Evolutionary conservation across 768 basidiomycete species (phyloP), one percentile per base, ranked within the genome.

Genomic region (Cystofilobasidium bisporidii): DNA sequence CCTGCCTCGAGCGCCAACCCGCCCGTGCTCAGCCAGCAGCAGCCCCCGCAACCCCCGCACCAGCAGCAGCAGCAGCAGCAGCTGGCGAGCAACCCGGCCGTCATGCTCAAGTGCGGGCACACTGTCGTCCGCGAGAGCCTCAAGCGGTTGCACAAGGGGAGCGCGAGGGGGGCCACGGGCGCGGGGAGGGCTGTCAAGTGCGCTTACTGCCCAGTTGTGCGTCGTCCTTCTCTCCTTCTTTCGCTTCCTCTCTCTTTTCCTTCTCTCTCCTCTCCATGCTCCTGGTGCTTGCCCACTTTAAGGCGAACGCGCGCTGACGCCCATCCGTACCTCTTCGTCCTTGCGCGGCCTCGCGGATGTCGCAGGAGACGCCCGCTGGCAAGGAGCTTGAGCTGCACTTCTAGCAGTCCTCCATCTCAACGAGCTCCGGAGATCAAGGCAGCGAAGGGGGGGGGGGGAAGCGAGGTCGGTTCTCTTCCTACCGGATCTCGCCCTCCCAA

Each of bases 81-180:
- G 18, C 6, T 24, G 28, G 87, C 90, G 62, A 77, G 82, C 67
- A 99, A 99, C 76, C 96, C 92, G 12, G 94, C 96, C 0, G 96
- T 96, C 91, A 93, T 97, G 88, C 87, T 99, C 82, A 79, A 80
- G 4, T 98, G 96, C 75, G 96, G 94, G 2, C 96, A 99, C 77
- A 92, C 96, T 43, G 86, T 99, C 55, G 87, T 90, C 1, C 87
- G 87, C 75, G 94, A 97, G 73, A 94, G 89, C 76, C 79, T 98
- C 71, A 84, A 85, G 71, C 90, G 92, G 76, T 79, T 99, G 56
- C 87, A 88, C 75, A 97, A 94, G 79, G 82, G 86, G 36, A 87
- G 47, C 22, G 47, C 87, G 78, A 80, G 94, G 86, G 63, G 63
- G 77, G 73, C 20, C 22, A 17, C 36, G 9, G 53, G 36, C 41